Evolutionary conservation across 1,284 basidiomycete genomes (phyloP).

Genomic region (Erythrobasidium hasegawianum): DNA sequence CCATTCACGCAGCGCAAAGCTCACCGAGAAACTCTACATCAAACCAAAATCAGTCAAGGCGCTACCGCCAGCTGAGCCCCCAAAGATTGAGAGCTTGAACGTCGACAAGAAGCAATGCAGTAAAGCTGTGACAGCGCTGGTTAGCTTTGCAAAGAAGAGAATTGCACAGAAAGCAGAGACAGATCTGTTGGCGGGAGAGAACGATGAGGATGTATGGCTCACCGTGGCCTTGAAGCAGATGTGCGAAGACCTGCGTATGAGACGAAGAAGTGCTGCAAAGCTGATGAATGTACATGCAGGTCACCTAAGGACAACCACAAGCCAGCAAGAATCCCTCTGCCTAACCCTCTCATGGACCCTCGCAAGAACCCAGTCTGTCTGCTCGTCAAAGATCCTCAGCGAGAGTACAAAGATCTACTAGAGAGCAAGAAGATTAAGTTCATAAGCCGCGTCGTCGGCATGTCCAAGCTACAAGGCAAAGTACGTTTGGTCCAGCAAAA

Average conservation of each 20-base stretch:
- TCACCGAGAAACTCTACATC: conserved; percentile 32
- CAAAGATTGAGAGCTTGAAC: conserved; percentile 36
- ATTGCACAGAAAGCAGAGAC: conserved; percentile 63
- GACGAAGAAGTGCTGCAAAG: neutral
- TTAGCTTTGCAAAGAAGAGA: conserved; percentile 63
- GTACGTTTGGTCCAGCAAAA: conserved; percentile 9
- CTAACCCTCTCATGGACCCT: conserved; percentile 76
- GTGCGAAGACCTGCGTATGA: conserved; percentile 29
- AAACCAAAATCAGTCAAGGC: conserved; percentile 37
- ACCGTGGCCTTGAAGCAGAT: conserved; percentile 78
- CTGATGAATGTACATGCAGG: conserved; percentile 5
- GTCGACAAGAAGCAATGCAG: conserved; percentile 70
- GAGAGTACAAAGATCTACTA: conserved; percentile 91
- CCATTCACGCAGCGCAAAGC: conserved; percentile 10
- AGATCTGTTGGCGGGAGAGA: conserved; percentile 72
- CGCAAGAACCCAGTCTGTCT: conserved; percentile 75
- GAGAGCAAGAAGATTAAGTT: conserved; percentile 74
- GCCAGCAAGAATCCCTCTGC: conserved; percentile 73
- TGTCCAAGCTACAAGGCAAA: conserved; percentile 82
- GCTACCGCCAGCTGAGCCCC: conserved; percentile 31
- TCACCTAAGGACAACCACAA: conserved; percentile 71
- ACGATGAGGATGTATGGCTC: conserved; percentile 74
- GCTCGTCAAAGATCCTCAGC: conserved; percentile 91
- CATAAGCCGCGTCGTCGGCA: conserved; percentile 84
- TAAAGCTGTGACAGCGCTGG: conserved; percentile 70